A percentile compares a stretch with the other conserved stretches of the same genome.
Evolutionary conservation across 768 basidiomycete species (phyloP).

Genomic region (Tulasnella sp.): DNA sequence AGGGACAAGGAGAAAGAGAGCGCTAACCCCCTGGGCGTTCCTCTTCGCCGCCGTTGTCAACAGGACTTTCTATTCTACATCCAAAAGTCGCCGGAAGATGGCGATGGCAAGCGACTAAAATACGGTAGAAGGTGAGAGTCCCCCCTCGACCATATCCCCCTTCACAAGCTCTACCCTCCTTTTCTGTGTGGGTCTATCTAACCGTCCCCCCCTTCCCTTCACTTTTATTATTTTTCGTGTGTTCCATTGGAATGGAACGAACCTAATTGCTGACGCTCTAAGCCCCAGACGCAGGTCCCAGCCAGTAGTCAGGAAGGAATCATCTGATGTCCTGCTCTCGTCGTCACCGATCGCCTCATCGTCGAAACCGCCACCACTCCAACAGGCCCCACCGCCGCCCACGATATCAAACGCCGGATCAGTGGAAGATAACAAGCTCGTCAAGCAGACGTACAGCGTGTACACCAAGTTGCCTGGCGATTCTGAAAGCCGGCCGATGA

Average conservation of each 20-base stretch:
- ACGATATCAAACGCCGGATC: slow-evolving; percentile 13
- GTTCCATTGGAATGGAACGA: neutral
- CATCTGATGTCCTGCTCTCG: slow-evolving; percentile 11
- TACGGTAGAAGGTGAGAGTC: slow-evolving; percentile 32
- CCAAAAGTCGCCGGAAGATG: slow-evolving; percentile 27
- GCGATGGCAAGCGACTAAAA: slow-evolving; percentile 23
- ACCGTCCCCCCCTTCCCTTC: neutral
- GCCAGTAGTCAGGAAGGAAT: slow-evolving; percentile 18
- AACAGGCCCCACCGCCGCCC: neutral
- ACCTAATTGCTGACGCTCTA: slow-evolving; percentile 24
- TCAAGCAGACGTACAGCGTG: slow-evolving; percentile 36
- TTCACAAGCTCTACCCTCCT: neutral
- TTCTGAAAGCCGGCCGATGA: slow-evolving; percentile 14
- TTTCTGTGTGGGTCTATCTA: slow-evolving; percentile 5
- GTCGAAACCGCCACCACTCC: slow-evolving; percentile 13
- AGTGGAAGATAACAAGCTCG: slow-evolving; percentile 29
- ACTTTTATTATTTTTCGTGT: neutral
- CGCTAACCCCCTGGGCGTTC: neutral
- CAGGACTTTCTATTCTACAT: slow-evolving; percentile 34
- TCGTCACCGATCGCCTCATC: slow-evolving; percentile 9
- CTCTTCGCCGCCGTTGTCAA: neutral
- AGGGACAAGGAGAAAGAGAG: neutral
- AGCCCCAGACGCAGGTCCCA: slow-evolving; percentile 34
- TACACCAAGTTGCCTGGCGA: slow-evolving; percentile 23
- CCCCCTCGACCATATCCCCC: neutral